Conservation (phyloP, 495 filamentous ascomycete species). For the Mytilinidion resinicola region DNA sequence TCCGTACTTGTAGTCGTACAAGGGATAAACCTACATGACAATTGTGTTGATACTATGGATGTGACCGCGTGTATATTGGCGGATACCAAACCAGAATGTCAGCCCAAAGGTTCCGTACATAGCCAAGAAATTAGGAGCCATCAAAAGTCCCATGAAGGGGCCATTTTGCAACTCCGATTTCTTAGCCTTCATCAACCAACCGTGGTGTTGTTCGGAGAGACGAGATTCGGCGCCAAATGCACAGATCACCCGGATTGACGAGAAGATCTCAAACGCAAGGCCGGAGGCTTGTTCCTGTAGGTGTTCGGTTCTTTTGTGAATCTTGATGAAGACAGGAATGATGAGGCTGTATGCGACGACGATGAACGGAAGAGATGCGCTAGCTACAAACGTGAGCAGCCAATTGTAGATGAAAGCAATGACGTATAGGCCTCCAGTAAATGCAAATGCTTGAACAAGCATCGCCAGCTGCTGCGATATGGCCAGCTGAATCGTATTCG, state of each 20-base stretch:
- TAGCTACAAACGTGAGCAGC: slow-evolving; percentile 37
- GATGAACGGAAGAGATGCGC: slow-evolving; percentile 51
- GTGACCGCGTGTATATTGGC: slow-evolving; percentile 22
- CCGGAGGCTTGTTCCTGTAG: slow-evolving; percentile 55
- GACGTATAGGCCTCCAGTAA: slow-evolving; percentile 29
- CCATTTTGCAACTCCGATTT: slow-evolving; percentile 47
- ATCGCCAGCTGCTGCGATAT: slow-evolving; percentile 32
- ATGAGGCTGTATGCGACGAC: slow-evolving; percentile 49
- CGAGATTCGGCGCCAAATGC: slow-evolving; percentile 57
- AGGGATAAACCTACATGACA: slow-evolving; percentile 18
- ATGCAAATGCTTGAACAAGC: slow-evolving; percentile 28
- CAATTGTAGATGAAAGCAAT: slow-evolving; percentile 28
- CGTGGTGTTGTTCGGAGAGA: slow-evolving; percentile 46
- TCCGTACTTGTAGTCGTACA: background rate
- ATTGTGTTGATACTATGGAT: slow-evolving; percentile 15
- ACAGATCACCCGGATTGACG: slow-evolving; percentile 46
- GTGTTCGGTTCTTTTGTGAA: slow-evolving; percentile 49
- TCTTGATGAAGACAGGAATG: slow-evolving; percentile 52
- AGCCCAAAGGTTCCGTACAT: slow-evolving; percentile 31
- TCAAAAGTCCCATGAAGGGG: slow-evolving; percentile 41
- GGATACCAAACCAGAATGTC: slow-evolving; percentile 34
- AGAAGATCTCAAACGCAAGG: slow-evolving; percentile 48
- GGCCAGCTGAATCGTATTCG: slow-evolving; percentile 31
- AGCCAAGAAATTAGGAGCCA: slow-evolving; percentile 26
- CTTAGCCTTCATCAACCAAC: slow-evolving; percentile 53